Evolutionary conservation across 352 stramenopile species (phyloP).

Genomic region (Pythium aristosporum): DNA sequence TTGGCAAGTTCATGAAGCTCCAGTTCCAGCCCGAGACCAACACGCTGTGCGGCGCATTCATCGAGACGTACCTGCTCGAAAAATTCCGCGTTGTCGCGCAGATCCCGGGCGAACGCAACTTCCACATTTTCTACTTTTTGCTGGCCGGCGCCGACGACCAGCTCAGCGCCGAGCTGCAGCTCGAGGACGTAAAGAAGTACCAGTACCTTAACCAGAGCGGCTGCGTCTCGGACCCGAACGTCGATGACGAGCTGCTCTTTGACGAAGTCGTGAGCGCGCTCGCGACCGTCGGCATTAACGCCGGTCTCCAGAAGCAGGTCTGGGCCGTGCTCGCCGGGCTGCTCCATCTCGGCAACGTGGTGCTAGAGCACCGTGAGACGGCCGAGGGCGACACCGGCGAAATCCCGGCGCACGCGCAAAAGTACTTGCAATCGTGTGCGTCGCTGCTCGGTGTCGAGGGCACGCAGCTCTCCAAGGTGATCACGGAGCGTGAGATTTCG

Average conservation of each 20-base stretch:
- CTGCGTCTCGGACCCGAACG: conserved; percentile 77
- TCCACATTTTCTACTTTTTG: conserved; percentile 92
- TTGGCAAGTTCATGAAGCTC: conserved; percentile 94
- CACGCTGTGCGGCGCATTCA: conserved; percentile 74
- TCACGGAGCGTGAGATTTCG: conserved; percentile 85
- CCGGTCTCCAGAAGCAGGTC: conserved; percentile 64
- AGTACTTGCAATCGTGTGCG: conserved; percentile 53
- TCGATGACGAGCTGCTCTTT: conserved; percentile 87
- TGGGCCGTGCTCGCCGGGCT: conserved; percentile 77
- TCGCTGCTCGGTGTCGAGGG: conserved; percentile 87
- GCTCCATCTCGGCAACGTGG: conserved; percentile 82
- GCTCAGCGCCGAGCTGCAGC: conserved; percentile 55
- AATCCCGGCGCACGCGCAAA: conserved; percentile 49
- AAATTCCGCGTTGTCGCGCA: conserved; percentile 89
- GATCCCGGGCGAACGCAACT: conserved; percentile 87
- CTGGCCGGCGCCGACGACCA: conserved; percentile 68
- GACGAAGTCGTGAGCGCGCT: conserved; percentile 82
- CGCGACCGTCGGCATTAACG: conserved; percentile 72
- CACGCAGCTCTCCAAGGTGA: conserved; percentile 87
- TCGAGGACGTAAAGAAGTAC: conserved; percentile 57
- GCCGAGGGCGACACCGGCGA: conserved; percentile 77
- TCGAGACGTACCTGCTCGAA: conserved; percentile 89
- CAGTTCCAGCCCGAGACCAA: conserved; percentile 79
- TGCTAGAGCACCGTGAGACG: conserved; percentile 73
- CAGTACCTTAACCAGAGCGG: conserved; percentile 88